Conservation (phyloP, 352 stramenopile genomes). For the Pythium chondricola region DNA sequence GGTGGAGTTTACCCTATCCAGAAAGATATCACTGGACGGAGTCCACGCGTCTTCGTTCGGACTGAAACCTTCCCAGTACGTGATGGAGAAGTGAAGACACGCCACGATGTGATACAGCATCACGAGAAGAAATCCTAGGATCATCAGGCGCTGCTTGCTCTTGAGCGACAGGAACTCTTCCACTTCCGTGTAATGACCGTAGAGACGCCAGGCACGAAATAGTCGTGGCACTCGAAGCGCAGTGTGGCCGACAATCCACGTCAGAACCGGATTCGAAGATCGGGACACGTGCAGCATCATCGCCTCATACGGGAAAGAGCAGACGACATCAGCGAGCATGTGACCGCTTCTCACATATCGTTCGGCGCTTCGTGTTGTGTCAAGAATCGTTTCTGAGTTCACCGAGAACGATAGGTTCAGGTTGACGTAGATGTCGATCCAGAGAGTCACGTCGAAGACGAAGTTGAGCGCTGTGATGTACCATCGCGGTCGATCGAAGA, state of each 20-base stretch:
- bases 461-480: constrained; percentile 28
- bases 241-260: constrained; percentile 11
- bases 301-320: constrained; percentile 45
- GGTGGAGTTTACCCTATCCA: constrained; percentile 30
- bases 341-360: too few relatives aligned
- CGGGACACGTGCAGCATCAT: too few relatives aligned
- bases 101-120: constrained; percentile 57
- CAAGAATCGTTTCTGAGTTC: constrained; percentile 45
- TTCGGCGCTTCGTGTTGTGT: too few relatives aligned
- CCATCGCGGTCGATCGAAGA: constrained; percentile 25
- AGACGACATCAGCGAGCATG: too few relatives aligned
- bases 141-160: constrained; percentile 37
- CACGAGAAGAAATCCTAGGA: constrained; percentile 40
- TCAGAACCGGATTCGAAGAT: too few relatives aligned
- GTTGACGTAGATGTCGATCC: constrained; percentile 41
- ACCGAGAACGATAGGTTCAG: constrained; percentile 43
- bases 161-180: constrained; percentile 38
- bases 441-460: constrained; percentile 29
- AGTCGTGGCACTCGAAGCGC: constrained; percentile 27
- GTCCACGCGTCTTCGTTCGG: constrained; percentile 32
- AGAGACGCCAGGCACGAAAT: constrained; percentile 28
- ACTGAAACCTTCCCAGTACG: constrained; percentile 57
- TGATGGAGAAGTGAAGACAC: constrained; percentile 54
- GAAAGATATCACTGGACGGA: constrained; percentile 38
- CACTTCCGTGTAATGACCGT: constrained; percentile 40